These are phyloP conservation scores for Dionaea muscipula DNA, from an alignment of 179 eudicot species.

Conservation along the genomic window DNA sequence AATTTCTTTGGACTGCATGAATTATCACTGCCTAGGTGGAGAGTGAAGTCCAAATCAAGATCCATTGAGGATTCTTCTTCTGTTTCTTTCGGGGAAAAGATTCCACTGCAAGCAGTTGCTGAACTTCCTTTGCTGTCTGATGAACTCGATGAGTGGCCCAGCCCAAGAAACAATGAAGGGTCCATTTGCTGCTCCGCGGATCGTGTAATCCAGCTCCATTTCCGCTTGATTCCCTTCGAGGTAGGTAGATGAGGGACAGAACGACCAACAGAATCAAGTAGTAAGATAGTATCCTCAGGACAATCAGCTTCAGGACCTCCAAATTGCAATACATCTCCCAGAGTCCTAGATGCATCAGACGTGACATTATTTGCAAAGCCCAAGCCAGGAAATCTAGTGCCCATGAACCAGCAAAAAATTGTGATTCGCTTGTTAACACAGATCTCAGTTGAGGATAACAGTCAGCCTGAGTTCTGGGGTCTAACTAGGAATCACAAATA, in stretches of 20 bases:
- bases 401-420: slow-evolving; percentile 41
- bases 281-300: slow-evolving; percentile 44
- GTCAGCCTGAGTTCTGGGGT: slow-evolving; percentile 69
- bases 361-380: slow-evolving; percentile 30
- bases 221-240: slow-evolving; percentile 59
- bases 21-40: slow-evolving; percentile 69
- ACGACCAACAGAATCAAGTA: slow-evolving; percentile 45
- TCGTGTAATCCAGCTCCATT: slow-evolving; percentile 37
- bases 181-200: slow-evolving; percentile 19
- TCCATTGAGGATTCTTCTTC: slow-evolving; percentile 82
- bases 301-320: slow-evolving; percentile 29
- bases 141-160: slow-evolving; percentile 65
- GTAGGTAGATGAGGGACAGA: slow-evolving; percentile 21
- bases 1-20: slow-evolving; percentile 32
- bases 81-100: slow-evolving; percentile 80
- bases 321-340: slow-evolving; percentile 31
- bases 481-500: slow-evolving; percentile 30
- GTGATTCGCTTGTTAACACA: slow-evolving; percentile 22
- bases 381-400: slow-evolving; percentile 27
- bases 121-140: slow-evolving; percentile 92
- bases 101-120: slow-evolving; percentile 58
- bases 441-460: slow-evolving; percentile 38
- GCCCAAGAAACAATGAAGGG: slow-evolving; percentile 35
- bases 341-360: slow-evolving; percentile 31
- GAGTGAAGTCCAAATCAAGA: slow-evolving; percentile 65